A percentile compares a stretch with the other conserved stretches of the same genome.
Evolutionary conservation across 176 grass and related monocot species (phyloP).

Genomic region (Hordeum marinum): DNA sequence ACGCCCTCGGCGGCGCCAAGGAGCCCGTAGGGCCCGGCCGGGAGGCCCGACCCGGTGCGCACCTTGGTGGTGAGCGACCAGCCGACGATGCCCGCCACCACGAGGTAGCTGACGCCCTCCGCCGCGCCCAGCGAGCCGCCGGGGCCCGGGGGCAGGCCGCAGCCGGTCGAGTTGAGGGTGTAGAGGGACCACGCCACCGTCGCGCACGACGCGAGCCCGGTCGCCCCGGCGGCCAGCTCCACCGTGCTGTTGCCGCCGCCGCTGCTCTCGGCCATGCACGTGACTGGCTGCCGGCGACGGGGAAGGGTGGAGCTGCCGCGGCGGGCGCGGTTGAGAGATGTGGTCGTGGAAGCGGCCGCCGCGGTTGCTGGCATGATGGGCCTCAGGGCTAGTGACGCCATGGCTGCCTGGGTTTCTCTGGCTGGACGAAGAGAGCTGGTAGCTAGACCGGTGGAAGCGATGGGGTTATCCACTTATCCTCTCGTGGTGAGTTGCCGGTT

Average conservation of each 20-base stretch:
- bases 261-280: slow-evolving; percentile 42
- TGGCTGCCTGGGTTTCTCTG: not conserved
- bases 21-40: slow-evolving; percentile 62
- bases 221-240: slow-evolving; percentile 36
- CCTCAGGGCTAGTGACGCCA: slow-evolving; percentile 20
- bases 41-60: slow-evolving; percentile 67
- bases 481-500: too few relatives aligned
- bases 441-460: not conserved
- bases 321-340: not conserved
- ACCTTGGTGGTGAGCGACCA: slow-evolving; percentile 79
- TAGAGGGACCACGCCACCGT: slow-evolving; percentile 74
- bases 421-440: not conserved
- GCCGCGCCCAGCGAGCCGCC: slow-evolving; percentile 60
- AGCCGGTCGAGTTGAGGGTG: slow-evolving; percentile 65
- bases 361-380: not conserved
- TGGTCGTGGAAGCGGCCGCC: not conserved
- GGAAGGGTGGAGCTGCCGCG: not conserved
- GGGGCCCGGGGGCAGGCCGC: slow-evolving; percentile 67
- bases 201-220: slow-evolving; percentile 44
- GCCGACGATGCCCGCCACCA: slow-evolving; percentile 49
- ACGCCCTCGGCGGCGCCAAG: slow-evolving; percentile 77
- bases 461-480: not conserved
- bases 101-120: slow-evolving; percentile 84
- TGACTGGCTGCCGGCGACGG: not conserved
- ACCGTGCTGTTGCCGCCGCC: slow-evolving; percentile 34